Base-by-base conservation (phyloP, 441 rosid genomes). In the Corymbia citriodora region DNA sequence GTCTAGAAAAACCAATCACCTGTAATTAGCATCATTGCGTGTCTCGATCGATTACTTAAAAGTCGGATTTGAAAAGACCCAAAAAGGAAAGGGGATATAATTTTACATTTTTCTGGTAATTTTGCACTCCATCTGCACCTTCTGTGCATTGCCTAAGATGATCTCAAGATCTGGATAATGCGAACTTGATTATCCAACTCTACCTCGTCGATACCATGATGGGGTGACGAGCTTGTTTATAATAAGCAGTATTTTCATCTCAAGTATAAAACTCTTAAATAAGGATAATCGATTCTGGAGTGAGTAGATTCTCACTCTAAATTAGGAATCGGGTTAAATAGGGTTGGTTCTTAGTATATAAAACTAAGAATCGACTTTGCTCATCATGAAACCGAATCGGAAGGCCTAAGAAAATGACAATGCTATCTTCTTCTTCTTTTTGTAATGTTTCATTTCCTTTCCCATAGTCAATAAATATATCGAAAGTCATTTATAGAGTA, bases 171-270 rank as follows among this genome's bases (percentile, higher is more conserved):
- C 6, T 7, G 2, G 7, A 53, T 57, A 23, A 57, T 27, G 23
- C 6, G 2, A 57, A 9, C 6, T 1, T 1, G 2, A 57, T 57
- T 23, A 23, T 59, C 7, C 14, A 17, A 0, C 3, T 59, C 65
- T 59, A 59, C n/a, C 14, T 59, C 7, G 0, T 1, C 1, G 4
- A 0, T 23, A 0, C 1, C 13, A 0, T 57, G 45, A 40, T 1
- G 45, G 45, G 45, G 45, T 40, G 45, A 40, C 45, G 45, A 40
- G 29, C 63, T 57, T 1, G 0, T 13, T 57, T 57, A 23, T 59
- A 59, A 59, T 59, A 0, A 10, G 63, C 10, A 57, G 6, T 23
- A 2, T 4, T 57, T 21, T 1, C 63, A 23, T 57, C 7, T 23
- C 23, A 12, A 3, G 5, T 57, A 2, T 57, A 23, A 57, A 57